Percentiles rank a stretch among this genome's conserved stretches.
Conservation (phyloP, 169 alveolate species). For the Cryptosporidium parvum region DNA sequence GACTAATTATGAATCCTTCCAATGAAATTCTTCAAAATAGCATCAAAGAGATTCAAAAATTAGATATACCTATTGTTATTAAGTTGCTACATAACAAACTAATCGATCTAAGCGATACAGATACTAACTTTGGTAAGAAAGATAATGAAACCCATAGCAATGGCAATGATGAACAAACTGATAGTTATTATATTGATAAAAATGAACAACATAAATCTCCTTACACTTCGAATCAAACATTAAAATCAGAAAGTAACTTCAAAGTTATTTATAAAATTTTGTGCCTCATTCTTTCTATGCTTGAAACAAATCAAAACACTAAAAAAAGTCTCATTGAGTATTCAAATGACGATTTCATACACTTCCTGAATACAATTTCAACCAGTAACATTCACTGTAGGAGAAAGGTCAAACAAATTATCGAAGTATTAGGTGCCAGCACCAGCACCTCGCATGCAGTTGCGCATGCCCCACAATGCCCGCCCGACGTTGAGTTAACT, state of each 20-base stretch:
- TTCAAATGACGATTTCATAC: constrained; percentile 1
- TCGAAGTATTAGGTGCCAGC: not conserved
- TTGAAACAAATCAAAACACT: constrained; percentile 37
- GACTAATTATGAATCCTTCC: constrained; percentile 56
- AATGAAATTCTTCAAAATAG: constrained; percentile 28
- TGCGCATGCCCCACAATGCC: not conserved
- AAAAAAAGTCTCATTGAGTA: constrained; percentile 14
- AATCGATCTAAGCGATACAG: not conserved
- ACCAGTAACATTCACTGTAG: constrained; percentile 1
- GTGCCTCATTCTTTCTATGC: constrained; percentile 39
- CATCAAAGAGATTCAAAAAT: constrained; percentile 30
- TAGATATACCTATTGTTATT: constrained; percentile 44
- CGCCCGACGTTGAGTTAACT: not conserved
- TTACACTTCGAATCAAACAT: not conserved
- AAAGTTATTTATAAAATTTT: constrained; percentile 47
- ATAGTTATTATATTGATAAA: not conserved
- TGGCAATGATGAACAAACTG: not conserved
- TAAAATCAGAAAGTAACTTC: not conserved
- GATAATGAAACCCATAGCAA: not conserved
- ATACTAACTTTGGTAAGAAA: not conserved
- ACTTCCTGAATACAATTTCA: constrained; percentile 8
- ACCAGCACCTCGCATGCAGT: not conserved
- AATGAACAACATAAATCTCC: constrained; percentile 4
- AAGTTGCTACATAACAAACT: constrained; percentile 42
- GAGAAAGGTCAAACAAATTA: constrained; percentile 35